Evolutionary conservation across 1,284 basidiomycete species (phyloP), one percentile per base, ranked within the genome.

Genomic region (Rhodotorula sp.): DNA sequence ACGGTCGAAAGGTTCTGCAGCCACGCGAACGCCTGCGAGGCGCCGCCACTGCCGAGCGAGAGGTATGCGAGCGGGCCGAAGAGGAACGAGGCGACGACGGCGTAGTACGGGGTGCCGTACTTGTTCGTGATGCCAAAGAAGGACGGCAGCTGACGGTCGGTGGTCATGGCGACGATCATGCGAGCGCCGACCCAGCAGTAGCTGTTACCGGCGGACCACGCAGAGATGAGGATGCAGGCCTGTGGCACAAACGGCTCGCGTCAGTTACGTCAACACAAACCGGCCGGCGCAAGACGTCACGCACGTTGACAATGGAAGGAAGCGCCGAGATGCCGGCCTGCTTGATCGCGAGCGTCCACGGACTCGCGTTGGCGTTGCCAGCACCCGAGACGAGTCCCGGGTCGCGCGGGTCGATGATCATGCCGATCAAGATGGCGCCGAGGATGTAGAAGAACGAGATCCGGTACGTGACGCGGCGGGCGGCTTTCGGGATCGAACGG

Each of bases 161-260:
- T 68, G 7, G 79, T 60, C 68, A 81, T 72, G 22, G 75, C 66
- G 77, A 79, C 62, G 76, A 75, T 58, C 78, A 76, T 60, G 77
- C 73, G 61, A 1, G 26, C n/a, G 42, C 61, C 61, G 51, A 55
- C 87, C 51, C 90, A 95, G 59, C 93, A 79, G 83, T 86, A 88
- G 46, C 87, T 88, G 81, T 90, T 93, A 53, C 88, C 89, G 5
- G 93, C 90, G 8, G 89, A 91, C 84, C 93, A 91, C 3, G 92
- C 92, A 62, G 88, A 86, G 45, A 88, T 86, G 66, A 91, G 83
- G 48, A 91, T 80, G 61, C 82, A 82, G 30, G 84, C 83, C 48
- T 62, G 48, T 20, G 10, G 45, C 45, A 49, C 20, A 18, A 20
- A 24, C 10, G 20, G 18, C 5, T 49, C 20, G 24, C 20, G 20